A percentile compares a stretch with the other conserved stretches of the same genome.
Evolutionary conservation across 257 asterid species (phyloP).

Genomic region (Vinca minor): DNA sequence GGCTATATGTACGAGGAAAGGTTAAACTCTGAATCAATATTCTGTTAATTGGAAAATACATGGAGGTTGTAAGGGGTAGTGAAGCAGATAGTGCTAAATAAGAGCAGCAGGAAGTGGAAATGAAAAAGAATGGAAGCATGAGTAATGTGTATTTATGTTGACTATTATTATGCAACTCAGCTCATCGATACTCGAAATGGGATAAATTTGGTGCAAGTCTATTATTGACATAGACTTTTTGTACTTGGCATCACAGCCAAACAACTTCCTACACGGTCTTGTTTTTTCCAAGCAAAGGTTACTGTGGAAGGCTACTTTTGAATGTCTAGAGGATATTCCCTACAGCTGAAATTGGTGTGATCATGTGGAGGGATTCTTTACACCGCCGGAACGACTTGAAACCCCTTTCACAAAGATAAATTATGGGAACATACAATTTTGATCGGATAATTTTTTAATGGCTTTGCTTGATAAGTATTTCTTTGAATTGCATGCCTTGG

Average conservation of each 20-base stretch:
- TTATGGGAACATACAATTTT: background rate
- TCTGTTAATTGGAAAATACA: background rate
- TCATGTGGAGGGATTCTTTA: conserved; percentile 1
- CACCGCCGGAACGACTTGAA: too few relatives aligned
- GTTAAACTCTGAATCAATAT: background rate
- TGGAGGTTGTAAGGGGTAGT: background rate
- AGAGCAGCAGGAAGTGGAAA: background rate
- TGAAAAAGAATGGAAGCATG: background rate
- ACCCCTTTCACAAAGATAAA: background rate
- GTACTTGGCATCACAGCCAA: background rate
- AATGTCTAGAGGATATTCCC: background rate
- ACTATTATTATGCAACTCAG: too few relatives aligned
- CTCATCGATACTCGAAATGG: background rate
- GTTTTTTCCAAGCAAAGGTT: background rate
- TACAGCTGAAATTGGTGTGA: background rate
- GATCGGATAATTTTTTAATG: background rate
- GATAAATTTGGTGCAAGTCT: background rate
- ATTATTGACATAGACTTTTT: background rate
- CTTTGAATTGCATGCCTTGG: background rate
- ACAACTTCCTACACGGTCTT: background rate
- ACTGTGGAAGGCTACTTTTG: background rate
- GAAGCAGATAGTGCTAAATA: conserved; percentile 4
- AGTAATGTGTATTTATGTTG: too few relatives aligned
- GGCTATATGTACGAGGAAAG: background rate
- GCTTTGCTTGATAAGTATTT: background rate